Conservation (phyloP, 2,329 filamentous ascomycete genomes). For the Aspergillus tubingensis region DNA sequence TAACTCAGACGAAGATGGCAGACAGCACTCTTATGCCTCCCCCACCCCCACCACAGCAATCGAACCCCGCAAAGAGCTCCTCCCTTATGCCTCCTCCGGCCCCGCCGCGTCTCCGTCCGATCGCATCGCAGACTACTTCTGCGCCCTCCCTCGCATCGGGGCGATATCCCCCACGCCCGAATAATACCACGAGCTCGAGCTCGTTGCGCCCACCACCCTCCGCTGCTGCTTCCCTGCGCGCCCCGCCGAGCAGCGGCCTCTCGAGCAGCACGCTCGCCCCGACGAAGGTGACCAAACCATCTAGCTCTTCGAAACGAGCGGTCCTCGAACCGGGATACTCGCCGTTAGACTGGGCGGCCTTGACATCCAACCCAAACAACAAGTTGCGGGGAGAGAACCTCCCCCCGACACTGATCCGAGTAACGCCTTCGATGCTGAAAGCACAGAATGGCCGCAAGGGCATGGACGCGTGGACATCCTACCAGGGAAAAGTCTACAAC, state of each 20-base stretch:
- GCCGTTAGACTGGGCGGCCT: constrained; percentile 91
- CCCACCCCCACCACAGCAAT: constrained; percentile 7
- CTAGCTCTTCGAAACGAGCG: constrained; percentile 45
- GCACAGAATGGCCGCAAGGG: constrained; percentile 79
- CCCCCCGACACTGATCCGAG: constrained; percentile 62
- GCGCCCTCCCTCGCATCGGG: constrained; percentile 17
- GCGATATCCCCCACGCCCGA: constrained; percentile 33
- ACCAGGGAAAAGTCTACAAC: constrained; percentile 92
- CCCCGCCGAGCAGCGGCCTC: constrained; percentile 43
- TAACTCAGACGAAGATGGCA: constrained; percentile 11
- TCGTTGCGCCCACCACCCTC: constrained; percentile 47
- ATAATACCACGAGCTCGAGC: constrained; percentile 22
- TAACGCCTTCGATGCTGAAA: constrained; percentile 80
- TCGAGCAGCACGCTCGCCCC: constrained; percentile 47
- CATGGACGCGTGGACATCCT: constrained; percentile 84
- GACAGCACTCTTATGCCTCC: constrained; percentile 16
- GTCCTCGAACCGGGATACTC: constrained; percentile 87
- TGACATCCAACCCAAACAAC: constrained; percentile 62
- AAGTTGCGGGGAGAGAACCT: constrained; percentile 64
- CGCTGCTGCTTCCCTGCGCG: constrained; percentile 46
- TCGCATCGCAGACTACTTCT: constrained; percentile 22
- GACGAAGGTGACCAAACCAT: constrained; percentile 41
- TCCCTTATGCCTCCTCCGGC: constrained; percentile 41
- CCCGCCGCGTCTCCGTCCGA: constrained; percentile 30
- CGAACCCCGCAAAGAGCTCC: constrained; percentile 10